These are phyloP conservation scores for Geopyxis carbonaria DNA, from an alignment of 495 filamentous ascomycete genomes.

Conservation along the genomic window DNA sequence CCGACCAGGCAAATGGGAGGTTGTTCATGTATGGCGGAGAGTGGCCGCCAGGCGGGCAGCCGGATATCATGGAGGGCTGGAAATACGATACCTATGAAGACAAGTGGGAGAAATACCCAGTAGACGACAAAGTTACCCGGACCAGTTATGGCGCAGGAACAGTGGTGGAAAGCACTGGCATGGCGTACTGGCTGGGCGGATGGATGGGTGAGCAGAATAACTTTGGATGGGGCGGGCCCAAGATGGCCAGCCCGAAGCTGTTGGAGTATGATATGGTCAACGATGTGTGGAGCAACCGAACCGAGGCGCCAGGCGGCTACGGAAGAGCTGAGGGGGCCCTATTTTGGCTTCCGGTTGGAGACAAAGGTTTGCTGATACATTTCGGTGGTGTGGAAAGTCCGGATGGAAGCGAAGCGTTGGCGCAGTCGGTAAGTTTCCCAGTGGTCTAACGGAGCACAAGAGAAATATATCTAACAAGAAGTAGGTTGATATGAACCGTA, in stretches of 20 bases:
- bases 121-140: slow-evolving; percentile 15
- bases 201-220: slow-evolving; percentile 32
- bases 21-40: slow-evolving; percentile 39
- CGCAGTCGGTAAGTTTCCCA: slow-evolving; percentile 19
- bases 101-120: slow-evolving; percentile 6
- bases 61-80: slow-evolving; percentile 1
- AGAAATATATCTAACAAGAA: no score
- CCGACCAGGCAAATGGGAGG: slow-evolving; percentile 35
- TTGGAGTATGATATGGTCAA: slow-evolving; percentile 32
- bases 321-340: slow-evolving; percentile 32
- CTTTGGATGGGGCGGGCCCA: slow-evolving; percentile 30
- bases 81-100: slow-evolving; percentile 15
- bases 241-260: slow-evolving; percentile 27
- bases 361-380: slow-evolving; percentile 36
- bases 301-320: slow-evolving; percentile 31
- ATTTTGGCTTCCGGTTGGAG: slow-evolving; percentile 35
- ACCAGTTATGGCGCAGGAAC: slow-evolving; percentile 27
- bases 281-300: slow-evolving; percentile 29
- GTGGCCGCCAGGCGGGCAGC: slow-evolving; percentile 15
- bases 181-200: slow-evolving; percentile 34
- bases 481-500: no score
- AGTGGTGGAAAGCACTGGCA: slow-evolving; percentile 23
- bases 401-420: slow-evolving; percentile 19
- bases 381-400: slow-evolving; percentile 33
- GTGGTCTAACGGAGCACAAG: no score